These are phyloP conservation scores for Calonectria multiphialidica DNA, from an alignment of 2,329 filamentous ascomycete species.

Conservation along the genomic window DNA sequence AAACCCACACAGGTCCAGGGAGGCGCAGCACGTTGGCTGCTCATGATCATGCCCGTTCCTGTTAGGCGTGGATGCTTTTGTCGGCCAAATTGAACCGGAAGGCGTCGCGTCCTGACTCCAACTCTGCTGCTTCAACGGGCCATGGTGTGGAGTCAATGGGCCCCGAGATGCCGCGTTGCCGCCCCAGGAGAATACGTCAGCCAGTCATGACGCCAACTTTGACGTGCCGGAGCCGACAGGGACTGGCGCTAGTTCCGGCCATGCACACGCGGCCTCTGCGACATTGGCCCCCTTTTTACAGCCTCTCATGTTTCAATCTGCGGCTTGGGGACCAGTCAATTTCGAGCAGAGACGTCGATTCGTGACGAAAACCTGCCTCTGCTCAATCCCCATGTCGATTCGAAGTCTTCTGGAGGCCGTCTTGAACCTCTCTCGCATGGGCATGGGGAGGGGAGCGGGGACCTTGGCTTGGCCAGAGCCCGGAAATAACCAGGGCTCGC, in stretches of 20 bases:
- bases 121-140: not conserved
- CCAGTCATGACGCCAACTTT: conserved; percentile 3
- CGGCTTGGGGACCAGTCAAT: not conserved
- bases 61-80: not conserved
- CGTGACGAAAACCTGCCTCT: not conserved
- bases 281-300: not conserved
- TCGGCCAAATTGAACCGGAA: conserved; percentile 6
- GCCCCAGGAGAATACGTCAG: conserved; percentile 6
- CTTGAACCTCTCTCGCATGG: not conserved
- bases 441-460: not conserved
- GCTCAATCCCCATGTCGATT: not conserved
- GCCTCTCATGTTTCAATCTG: not conserved
- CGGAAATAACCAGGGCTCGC: not conserved
- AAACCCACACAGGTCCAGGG: not conserved
- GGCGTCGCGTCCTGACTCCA: not conserved
- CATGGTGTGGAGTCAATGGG: conserved; percentile 8
- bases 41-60: not conserved
- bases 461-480: not conserved
- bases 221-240: conserved; percentile 3
- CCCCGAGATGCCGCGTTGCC: conserved; percentile 16
- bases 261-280: not conserved
- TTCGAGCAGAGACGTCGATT: not conserved
- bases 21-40: not conserved
- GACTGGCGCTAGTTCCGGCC: not conserved
- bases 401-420: not conserved